These are phyloP conservation scores for Phaeotremella fagi DNA, from an alignment of 768 basidiomycete genomes.

Conservation along the genomic window DNA sequence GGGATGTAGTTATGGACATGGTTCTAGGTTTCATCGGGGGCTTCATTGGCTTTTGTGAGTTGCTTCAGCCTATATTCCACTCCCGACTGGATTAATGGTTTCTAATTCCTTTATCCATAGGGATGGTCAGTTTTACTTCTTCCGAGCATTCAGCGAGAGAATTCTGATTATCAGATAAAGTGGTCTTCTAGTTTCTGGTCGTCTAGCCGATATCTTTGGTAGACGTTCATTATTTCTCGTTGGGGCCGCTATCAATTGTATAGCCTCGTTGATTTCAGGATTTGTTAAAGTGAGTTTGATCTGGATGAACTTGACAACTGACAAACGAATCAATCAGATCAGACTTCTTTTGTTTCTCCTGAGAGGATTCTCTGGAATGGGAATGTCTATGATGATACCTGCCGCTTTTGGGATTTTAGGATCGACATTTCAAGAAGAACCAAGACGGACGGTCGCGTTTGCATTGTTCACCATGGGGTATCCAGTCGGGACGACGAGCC, in stretches of 20 bases:
- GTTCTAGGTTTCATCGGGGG: background rate
- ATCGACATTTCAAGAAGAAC: conserved; percentile 18
- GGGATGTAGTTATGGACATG: too few relatives aligned
- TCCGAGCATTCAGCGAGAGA: too few relatives aligned
- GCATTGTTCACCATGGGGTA: conserved; percentile 76
- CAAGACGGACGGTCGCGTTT: conserved; percentile 67
- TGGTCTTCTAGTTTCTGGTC: background rate
- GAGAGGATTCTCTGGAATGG: conserved; percentile 32
- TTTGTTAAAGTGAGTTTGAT: conserved; percentile 4
- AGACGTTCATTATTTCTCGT: conserved; percentile 1
- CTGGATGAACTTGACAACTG: background rate
- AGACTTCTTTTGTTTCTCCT: conserved; percentile 22
- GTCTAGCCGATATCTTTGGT: conserved; percentile 8
- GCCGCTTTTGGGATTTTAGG: conserved; percentile 28
- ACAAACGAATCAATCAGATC: conserved; percentile 14
- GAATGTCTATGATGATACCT: conserved; percentile 20
- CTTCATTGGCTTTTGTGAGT: background rate
- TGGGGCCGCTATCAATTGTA: background rate
- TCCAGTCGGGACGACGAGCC: conserved; percentile 69
- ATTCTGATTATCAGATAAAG: background rate
- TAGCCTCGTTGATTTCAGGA: background rate
- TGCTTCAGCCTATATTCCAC: too few relatives aligned
- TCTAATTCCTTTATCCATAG: too few relatives aligned
- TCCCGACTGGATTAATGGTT: too few relatives aligned
- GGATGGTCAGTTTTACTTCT: too few relatives aligned